These are phyloP conservation scores for Phytophthora uliginosa DNA, from an alignment of 352 stramenopile species.

Conservation along the genomic window DNA sequence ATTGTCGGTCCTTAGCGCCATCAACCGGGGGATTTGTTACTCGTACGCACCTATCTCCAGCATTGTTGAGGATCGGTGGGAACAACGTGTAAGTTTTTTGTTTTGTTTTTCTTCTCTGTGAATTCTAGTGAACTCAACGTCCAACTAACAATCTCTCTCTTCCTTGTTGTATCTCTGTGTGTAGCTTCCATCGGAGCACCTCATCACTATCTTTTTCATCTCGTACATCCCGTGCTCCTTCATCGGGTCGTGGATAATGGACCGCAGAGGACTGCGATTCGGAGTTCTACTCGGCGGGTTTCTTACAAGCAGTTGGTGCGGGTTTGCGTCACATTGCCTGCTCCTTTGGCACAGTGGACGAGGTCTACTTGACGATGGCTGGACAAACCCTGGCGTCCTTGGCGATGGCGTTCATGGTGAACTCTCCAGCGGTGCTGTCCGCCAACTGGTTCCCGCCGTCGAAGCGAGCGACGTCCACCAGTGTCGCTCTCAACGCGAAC, in stretches of 20 bases:
- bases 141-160: not conserved
- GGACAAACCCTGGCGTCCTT: constrained; percentile 69
- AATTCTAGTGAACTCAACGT: not conserved
- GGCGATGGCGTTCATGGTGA: constrained; percentile 86
- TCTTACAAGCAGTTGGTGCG: constrained; percentile 60
- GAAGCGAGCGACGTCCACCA: constrained; percentile 71
- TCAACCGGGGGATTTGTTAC: constrained; percentile 63
- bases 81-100: constrained; percentile 36
- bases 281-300: constrained; percentile 63
- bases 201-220: constrained; percentile 84
- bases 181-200: constrained; percentile 72
- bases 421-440: constrained; percentile 73
- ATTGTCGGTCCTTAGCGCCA: constrained; percentile 47
- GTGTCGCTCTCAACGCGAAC: constrained; percentile 77
- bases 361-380: constrained; percentile 51
- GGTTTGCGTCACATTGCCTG: constrained; percentile 54
- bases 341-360: constrained; percentile 22
- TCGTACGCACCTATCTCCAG: constrained; percentile 72
- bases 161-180: not conserved
- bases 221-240: constrained; percentile 85
- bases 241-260: constrained; percentile 80
- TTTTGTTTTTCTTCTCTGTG: not conserved
- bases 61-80: constrained; percentile 61
- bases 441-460: constrained; percentile 81
- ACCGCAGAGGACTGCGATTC: constrained; percentile 66